Base-by-base conservation (phyloP, 371 early-diverging fungal species). In the Apophysomyces variabilis region DNA sequence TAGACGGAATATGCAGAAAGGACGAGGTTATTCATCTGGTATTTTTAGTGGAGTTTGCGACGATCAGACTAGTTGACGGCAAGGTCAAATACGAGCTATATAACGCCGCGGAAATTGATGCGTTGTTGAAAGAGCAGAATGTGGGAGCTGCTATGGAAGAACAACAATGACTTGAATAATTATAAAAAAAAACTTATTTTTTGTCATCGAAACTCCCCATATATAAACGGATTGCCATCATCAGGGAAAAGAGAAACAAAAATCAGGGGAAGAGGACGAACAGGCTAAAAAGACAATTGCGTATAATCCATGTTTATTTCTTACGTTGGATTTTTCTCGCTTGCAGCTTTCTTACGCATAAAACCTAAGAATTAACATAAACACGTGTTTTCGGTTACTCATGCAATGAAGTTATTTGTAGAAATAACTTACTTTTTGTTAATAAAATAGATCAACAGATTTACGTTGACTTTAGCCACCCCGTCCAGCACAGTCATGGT, bases 391-490 rank as follows among this genome's bases (percentile, higher is more conserved):
- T 26, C 32, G 32, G 32, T 26, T 26, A 26, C 3, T 26, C 32
- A 26, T 26, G 32, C 32, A 26, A 26, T 26, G 3, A 26, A 26
- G 32, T 26, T 26, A 26, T 26, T 26, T 3, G 32, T 26, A 26
- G 32, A 26, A 26, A 26, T 26, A 13, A 72, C 80, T 78, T 78
- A 99, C 93, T 98, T 97, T 78, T 97, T 98, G 91, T 98, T 99
- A 70, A 99, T 90, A 50, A 99, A 82, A 73, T 89, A 96, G 50
- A 97, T 88, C 64, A 99, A 79, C 68, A 99, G 72, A 71, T 99
- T 98, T 44, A 98, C 92, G 74, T 99, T 98, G 65, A 97, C 95
- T 71, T 95, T 95, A 37, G 93, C 98, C 68, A 88, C 83, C 45
- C 90, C 93, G 68, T 97, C 97, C 66, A 97, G 92, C n/a, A 99